Conservation (phyloP, 768 basidiomycete species). For the Mycena galericulata region DNA sequence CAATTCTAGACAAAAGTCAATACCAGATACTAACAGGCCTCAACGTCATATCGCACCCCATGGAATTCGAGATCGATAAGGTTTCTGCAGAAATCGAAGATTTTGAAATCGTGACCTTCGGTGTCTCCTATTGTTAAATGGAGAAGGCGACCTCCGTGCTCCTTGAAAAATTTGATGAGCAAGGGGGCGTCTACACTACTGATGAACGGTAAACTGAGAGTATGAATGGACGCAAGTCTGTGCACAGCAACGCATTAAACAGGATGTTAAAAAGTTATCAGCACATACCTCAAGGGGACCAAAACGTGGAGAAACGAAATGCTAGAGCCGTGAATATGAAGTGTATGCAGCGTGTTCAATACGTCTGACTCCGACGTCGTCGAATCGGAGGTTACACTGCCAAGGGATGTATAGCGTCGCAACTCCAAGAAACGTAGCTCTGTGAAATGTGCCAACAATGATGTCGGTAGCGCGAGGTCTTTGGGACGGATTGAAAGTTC, state of each 20-base stretch:
- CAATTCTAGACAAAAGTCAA: not conserved
- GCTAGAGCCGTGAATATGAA: not conserved
- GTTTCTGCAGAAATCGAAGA: not conserved
- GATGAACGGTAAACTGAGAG: not conserved
- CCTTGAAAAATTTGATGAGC: not conserved
- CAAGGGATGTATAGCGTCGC: rapidly evolving
- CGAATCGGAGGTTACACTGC: not conserved
- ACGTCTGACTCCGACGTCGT: too few species aligned
- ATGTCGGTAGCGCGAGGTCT: not conserved
- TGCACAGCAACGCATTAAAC: not conserved
- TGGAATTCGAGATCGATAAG: not conserved
- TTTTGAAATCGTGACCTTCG: too few species aligned
- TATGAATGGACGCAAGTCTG: not conserved
- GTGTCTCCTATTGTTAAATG: not conserved
- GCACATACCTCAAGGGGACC: not conserved
- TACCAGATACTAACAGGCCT: too few species aligned
- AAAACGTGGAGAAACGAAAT: not conserved
- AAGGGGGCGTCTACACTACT: too few species aligned
- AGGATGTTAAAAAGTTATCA: not conserved
- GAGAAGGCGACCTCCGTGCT: not conserved
- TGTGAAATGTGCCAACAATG: not conserved
- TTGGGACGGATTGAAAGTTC: not conserved
- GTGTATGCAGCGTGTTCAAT: not conserved
- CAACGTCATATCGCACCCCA: not conserved
- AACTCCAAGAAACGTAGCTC: not conserved